phyloP scores from a whole-genome alignment of 164 flowering plant species.

The Euptelea pleiosperma region DNA sequence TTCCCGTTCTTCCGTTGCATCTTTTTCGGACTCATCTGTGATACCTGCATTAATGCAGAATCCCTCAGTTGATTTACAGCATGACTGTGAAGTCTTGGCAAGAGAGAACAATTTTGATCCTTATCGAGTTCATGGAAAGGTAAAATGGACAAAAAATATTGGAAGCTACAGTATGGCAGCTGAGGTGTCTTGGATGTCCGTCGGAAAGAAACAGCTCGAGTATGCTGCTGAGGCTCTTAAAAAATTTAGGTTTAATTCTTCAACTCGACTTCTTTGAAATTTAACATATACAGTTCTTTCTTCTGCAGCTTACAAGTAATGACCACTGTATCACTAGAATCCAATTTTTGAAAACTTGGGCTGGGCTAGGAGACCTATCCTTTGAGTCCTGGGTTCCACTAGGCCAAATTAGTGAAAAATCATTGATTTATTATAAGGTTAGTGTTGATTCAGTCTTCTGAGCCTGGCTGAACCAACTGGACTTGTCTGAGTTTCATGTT shows the following conservation, averaged over 20 bases:
- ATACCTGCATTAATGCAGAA: slow-evolving; percentile 11
- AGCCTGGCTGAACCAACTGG: no score
- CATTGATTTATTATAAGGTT: no score
- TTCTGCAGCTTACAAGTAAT: not conserved
- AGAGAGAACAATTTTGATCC: slow-evolving; percentile 30
- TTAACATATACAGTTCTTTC: not conserved
- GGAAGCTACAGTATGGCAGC: slow-evolving; percentile 35
- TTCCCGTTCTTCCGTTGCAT: slow-evolving; percentile 29
- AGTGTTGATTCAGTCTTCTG: no score
- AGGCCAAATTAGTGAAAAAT: no score
- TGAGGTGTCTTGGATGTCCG: slow-evolving; percentile 49
- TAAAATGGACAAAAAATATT: slow-evolving; percentile 25
- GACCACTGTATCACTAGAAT: no score
- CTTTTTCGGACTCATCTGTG: slow-evolving; percentile 29
- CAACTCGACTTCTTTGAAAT: slow-evolving; percentile 3
- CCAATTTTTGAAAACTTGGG: no score
- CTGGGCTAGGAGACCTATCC: no score
- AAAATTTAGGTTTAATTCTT: slow-evolving; percentile 32
- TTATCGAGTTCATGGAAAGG: slow-evolving; percentile 32
- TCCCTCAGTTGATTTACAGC: slow-evolving; percentile 21
- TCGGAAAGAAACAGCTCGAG: slow-evolving; percentile 41
- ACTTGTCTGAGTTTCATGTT: no score
- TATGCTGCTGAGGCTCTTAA: slow-evolving; percentile 42
- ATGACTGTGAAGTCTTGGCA: slow-evolving; percentile 18
- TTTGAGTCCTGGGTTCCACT: no score